These are phyloP conservation scores for Hymenoscyphus occultus DNA, from an alignment of 2,329 filamentous ascomycete species.

Conservation along the genomic window DNA sequence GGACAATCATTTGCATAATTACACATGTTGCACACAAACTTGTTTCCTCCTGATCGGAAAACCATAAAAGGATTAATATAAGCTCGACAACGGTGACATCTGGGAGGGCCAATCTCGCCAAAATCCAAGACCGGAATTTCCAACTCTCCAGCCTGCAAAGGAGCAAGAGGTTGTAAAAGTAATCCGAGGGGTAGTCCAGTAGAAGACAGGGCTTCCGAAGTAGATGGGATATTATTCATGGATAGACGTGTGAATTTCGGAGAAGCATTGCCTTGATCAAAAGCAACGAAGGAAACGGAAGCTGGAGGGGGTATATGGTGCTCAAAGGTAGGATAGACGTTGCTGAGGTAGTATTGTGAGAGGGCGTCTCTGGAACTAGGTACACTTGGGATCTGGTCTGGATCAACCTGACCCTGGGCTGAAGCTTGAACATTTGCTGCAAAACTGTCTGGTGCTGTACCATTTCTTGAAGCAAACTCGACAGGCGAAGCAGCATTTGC, in stretches of 20 bases:
- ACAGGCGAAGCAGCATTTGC: conserved; percentile 42
- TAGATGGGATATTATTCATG: conserved; percentile 87
- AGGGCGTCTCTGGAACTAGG: conserved; percentile 78
- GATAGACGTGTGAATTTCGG: conserved; percentile 91
- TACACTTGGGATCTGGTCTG: conserved; percentile 90
- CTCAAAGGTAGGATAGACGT: conserved; percentile 94
- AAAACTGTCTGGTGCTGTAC: conserved; percentile 34
- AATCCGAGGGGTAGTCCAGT: conserved; percentile 86
- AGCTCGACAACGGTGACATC: conserved; percentile 87
- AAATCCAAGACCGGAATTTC: conserved; percentile 93
- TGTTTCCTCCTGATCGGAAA: conserved; percentile 89
- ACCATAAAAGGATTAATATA: conserved; percentile 99
- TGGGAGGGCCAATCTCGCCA: conserved; percentile 82
- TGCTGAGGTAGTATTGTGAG: conserved; percentile 79
- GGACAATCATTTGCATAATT: conserved; percentile 94
- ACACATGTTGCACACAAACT: conserved; percentile 97
- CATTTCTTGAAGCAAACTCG: conserved; percentile 47
- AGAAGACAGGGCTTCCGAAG: conserved; percentile 71
- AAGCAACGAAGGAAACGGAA: conserved; percentile 84
- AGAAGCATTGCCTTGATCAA: conserved; percentile 93
- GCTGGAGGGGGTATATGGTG: conserved; percentile 88
- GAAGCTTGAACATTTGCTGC: conserved; percentile 54
- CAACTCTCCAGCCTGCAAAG: conserved; percentile 77
- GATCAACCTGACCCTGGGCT: conserved; percentile 74
- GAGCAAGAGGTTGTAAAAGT: conserved; percentile 82